These are phyloP conservation scores for Dioszegia hungarica DNA, from an alignment of 768 basidiomycete species.

Conservation along the genomic window DNA sequence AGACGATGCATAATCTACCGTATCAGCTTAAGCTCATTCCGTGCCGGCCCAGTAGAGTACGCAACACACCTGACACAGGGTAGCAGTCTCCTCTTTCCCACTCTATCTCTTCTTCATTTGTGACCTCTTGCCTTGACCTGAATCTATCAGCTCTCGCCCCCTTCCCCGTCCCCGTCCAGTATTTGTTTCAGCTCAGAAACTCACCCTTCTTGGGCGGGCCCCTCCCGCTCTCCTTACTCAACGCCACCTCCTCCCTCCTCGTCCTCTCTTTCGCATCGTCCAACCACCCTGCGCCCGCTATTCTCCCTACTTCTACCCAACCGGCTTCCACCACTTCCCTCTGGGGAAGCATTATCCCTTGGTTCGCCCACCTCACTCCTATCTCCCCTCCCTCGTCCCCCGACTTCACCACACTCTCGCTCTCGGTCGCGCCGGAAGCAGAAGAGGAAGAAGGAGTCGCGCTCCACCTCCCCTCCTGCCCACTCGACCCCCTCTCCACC, in stretches of 20 bases:
- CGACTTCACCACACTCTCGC: slow-evolving; percentile 10
- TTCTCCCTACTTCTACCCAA: slow-evolving; percentile 20
- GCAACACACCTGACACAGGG: not conserved
- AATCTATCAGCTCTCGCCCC: not conserved
- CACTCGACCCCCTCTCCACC: not conserved
- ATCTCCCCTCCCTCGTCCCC: slow-evolving; percentile 4
- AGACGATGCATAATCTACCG: too few species aligned
- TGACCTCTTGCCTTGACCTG: slow-evolving; percentile 43
- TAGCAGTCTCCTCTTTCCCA: not conserved
- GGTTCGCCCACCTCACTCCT: not conserved
- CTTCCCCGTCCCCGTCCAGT: not conserved
- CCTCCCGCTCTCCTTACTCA: slow-evolving; percentile 30
- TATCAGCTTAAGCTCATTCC: not conserved
- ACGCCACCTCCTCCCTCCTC: slow-evolving; percentile 28
- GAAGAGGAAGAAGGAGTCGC: too few species aligned
- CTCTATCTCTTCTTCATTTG: slow-evolving; percentile 44
- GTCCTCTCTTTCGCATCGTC: slow-evolving; percentile 33
- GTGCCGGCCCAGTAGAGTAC: not conserved
- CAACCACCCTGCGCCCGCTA: slow-evolving; percentile 36
- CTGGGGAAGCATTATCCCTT: not conserved
- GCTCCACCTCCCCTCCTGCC: not conserved
- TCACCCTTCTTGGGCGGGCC: slow-evolving; percentile 48
- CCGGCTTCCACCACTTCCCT: slow-evolving; percentile 17
- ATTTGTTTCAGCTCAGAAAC: too few species aligned
- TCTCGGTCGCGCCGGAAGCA: too few species aligned